Evolutionary conservation across 768 basidiomycete genomes (phyloP), one percentile per base, ranked within the genome.

Genomic region (Kwoniella mangroviensis): DNA sequence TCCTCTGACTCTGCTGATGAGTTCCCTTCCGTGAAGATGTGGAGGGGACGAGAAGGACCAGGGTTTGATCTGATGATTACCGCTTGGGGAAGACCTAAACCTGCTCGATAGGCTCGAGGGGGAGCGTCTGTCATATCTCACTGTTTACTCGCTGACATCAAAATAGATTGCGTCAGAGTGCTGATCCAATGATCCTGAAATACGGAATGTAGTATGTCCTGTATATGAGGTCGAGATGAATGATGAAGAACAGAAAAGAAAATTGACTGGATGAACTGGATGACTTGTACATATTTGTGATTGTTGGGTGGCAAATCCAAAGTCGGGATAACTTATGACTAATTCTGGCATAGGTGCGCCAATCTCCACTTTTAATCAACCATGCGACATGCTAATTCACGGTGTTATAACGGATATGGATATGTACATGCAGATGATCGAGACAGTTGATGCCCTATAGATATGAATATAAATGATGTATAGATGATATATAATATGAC

Each of bases 11-110:
- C n/a, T n/a, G n/a, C n/a, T n/a, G n/a, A n/a, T n/a, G n/a, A n/a
- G n/a, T n/a, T n/a, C n/a, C n/a, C n/a, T n/a, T n/a, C n/a, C n/a
- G n/a, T n/a, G n/a, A n/a, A n/a, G n/a, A n/a, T n/a, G n/a, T n/a
- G n/a, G n/a, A n/a, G n/a, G n/a, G n/a, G n/a, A n/a, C n/a, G 42
- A 6, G 42, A 42, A 28, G 65, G 54, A n/a, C 65, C 56, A 34
- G 65, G 56, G 21, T 4, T 15, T 1, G 76, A 76, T 45, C 57
- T 68, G 54, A 80, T 80, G 53, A 69, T 61, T 4, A 76, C 57
- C 1, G 75, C 79, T 63, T 56, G 45, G 4, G 76, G 79, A 22
- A 80, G 65, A 40, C 73, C 79, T 17, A 80, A 65, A 49, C 76
- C 76, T 43, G 76, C 69, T 58, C 74, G 62, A 59, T 70, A 69